Conservation (phyloP, 768 basidiomycete species). For the Boletus tylopilopsis region DNA sequence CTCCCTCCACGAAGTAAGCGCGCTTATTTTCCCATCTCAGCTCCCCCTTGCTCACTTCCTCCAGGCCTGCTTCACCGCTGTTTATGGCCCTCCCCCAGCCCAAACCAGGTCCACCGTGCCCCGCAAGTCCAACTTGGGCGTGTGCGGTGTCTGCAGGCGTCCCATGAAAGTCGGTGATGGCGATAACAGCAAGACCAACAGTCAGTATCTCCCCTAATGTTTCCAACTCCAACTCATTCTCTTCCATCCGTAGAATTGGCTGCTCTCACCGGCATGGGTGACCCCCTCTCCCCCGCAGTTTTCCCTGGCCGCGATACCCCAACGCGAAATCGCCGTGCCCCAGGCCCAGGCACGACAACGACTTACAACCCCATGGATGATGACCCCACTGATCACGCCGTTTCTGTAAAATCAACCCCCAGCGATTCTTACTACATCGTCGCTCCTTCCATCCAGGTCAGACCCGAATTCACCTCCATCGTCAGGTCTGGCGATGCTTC, state of each 20-base stretch:
- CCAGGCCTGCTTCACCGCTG: conserved; percentile 93
- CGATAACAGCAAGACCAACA: conserved; percentile 80
- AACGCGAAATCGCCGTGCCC: conserved; percentile 30
- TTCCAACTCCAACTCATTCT: conserved; percentile 5
- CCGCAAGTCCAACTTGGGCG: conserved; percentile 78
- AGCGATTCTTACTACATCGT: conserved; percentile 68
- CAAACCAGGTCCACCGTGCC: conserved; percentile 52
- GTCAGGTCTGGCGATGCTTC: conserved; percentile 64
- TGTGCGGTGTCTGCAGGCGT: conserved; percentile 94
- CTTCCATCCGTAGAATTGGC: conserved; percentile 70
- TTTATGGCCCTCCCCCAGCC: conserved; percentile 84
- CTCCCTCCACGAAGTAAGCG: conserved; percentile 83
- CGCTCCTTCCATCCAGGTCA: conserved; percentile 89
- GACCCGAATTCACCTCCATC: conserved; percentile 85
- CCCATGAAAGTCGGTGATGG: conserved; percentile 96
- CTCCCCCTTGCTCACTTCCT: conserved; percentile 2
- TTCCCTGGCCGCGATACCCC: conserved; percentile 68
- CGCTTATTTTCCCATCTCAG: not conserved
- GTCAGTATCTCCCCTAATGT: conserved; percentile 43
- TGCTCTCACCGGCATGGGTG: conserved; percentile 86
- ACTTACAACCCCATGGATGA: conserved; percentile 74
- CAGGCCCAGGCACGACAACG: conserved; percentile 19
- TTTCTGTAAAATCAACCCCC: conserved; percentile 46
- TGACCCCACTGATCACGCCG: conserved; percentile 70
- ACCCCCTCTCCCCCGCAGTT: conserved; percentile 47